Evolutionary conservation across 345 rosid species (phyloP), one percentile per base, ranked within the genome.

Genomic region (Citrus maxima): DNA sequence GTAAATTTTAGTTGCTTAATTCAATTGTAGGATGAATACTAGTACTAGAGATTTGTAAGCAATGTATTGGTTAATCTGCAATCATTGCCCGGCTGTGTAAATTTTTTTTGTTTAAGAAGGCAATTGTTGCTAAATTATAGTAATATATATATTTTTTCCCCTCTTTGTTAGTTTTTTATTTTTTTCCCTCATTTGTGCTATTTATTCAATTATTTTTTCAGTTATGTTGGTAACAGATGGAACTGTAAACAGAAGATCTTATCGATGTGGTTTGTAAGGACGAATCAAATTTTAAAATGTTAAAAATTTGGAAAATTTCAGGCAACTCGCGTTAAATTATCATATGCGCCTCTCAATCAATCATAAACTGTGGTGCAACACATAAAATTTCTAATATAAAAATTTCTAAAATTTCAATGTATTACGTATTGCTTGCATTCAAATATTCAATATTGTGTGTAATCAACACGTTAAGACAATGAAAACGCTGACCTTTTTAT

Each of bases 21-120:
- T 61, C 42, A 65, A 60, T 67, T 60, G 30, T 67, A 77, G 81
- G 46, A 72, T 49, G 63, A 64, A 24, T 72, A 9, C 9, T 25
- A 67, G 32, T 24, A 25, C 38, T 54, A 37, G 56, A 3, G 79
- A 24, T 64, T 76, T 63, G 12, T 32, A 24, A 28, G 60, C 71
- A 49, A 22, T 76, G 63, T 24, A 55, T 54, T 56, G 72, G 35
- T 77, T 55, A 37, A 67, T 77, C 73, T 67, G 72, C 79, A 37
- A 67, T 35, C 55, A 35, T 67, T 18, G 37, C 25, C 67, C 37
- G 8, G 73, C 66, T 38, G 24, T 76, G 79, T 35, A 76, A 76
- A 66, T 76, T 75, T 65, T 65, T 71, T 32, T 54, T 54, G 28
- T 32, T 28, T 16, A 76, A 65, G 28, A 63, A 21, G 49, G 72